Conservation (phyloP, 2,329 filamentous ascomycete genomes). For the Calycina marina region DNA sequence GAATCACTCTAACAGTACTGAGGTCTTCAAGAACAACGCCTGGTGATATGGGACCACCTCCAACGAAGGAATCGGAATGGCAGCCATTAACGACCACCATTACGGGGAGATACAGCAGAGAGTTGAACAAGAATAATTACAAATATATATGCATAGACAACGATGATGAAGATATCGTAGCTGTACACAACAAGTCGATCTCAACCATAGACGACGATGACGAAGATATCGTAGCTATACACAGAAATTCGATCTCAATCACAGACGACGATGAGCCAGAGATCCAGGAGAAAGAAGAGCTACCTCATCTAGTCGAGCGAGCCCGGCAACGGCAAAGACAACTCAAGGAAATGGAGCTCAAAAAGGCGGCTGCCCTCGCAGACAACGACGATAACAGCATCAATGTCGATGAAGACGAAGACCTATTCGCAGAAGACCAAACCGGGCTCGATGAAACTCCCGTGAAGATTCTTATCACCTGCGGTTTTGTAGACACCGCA, state of each 20-base stretch:
- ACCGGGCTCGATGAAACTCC: slow-evolving; percentile 26
- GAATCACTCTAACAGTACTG: slow-evolving; percentile 1
- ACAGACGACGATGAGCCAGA: slow-evolving; percentile 9
- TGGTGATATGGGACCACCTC: too few species aligned
- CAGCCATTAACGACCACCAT: too few species aligned
- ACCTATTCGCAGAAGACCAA: slow-evolving; percentile 7
- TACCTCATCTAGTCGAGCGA: slow-evolving; percentile 18
- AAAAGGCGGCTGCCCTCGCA: slow-evolving; percentile 4
- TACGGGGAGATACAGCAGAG: slow-evolving; percentile 10
- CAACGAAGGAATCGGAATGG: too few species aligned
- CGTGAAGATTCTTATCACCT: slow-evolving; percentile 52
- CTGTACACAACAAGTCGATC: too few species aligned
- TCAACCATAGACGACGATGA: slow-evolving; percentile 9
- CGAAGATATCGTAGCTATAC: slow-evolving; percentile 7
- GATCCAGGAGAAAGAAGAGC: slow-evolving; percentile 18
- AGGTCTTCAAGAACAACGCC: slow-evolving; percentile 15
- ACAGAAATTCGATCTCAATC: too few species aligned
- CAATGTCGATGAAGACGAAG: slow-evolving; percentile 3
- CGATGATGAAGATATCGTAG: slow-evolving; percentile 3
- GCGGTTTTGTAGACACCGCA: slow-evolving; percentile 49
- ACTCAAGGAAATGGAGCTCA: slow-evolving; percentile 8
- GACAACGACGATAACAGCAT: slow-evolving; percentile 8
- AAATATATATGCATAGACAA: too few species aligned
- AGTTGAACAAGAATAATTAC: too few species aligned
- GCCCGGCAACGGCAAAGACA: slow-evolving; percentile 17